phyloP scores from a whole-genome alignment of 495 filamentous ascomycete genomes.

The Penicillium goetzii region DNA sequence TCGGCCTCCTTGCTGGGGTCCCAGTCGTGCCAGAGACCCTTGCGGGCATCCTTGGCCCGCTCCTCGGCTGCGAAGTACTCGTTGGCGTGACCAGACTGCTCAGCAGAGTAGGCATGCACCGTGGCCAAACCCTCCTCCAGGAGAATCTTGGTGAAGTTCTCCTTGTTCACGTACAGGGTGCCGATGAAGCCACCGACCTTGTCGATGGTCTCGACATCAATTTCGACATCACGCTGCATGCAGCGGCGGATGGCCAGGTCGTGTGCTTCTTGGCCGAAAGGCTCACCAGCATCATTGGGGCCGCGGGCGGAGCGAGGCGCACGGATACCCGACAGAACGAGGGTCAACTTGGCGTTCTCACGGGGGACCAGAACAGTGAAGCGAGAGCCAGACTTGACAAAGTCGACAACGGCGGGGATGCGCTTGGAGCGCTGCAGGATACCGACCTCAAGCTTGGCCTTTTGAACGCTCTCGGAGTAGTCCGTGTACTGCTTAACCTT shows the following conservation, averaged over 20 bases:
- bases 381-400: constrained; percentile 91
- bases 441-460: constrained; percentile 90
- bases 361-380: constrained; percentile 92
- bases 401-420: constrained; percentile 94
- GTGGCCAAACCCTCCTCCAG: constrained; percentile 92
- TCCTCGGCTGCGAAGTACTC: constrained; percentile 89
- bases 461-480: constrained; percentile 89
- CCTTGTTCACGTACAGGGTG: constrained; percentile 88
- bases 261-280: constrained; percentile 92
- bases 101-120: constrained; percentile 92
- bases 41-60: constrained; percentile 81
- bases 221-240: constrained; percentile 95
- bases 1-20: constrained; percentile 79
- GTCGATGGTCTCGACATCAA: constrained; percentile 93
- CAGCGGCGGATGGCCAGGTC: constrained; percentile 85
- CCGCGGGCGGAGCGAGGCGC: constrained; percentile 87
- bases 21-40: constrained; percentile 91
- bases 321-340: constrained; percentile 92
- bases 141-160: constrained; percentile 93
- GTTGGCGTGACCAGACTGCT: constrained; percentile 85
- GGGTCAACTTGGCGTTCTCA: constrained; percentile 91
- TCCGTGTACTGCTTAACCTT: constrained; percentile 80
- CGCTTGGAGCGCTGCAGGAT: constrained; percentile 85
- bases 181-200: constrained; percentile 98
- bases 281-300: constrained; percentile 80